phyloP scores from a whole-genome alignment of 768 basidiomycete genomes.

The Pleurotus platypus region DNA sequence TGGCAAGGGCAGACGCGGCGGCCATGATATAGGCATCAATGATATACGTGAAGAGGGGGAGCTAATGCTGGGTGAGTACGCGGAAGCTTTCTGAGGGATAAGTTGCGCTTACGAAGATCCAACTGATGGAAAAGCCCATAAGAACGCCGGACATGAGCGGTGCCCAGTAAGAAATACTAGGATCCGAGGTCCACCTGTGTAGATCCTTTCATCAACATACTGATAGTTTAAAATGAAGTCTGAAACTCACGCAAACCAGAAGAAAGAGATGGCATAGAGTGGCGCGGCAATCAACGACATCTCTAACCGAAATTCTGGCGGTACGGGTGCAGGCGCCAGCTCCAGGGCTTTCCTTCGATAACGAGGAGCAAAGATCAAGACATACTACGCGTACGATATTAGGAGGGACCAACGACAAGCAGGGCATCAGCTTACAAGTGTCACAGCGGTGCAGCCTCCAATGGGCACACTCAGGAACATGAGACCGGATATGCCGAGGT shows the following conservation, averaged over 20 bases:
- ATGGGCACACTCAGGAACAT: conserved; percentile 60
- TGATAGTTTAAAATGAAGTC: too few species aligned
- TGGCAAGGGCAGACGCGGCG: conserved; percentile 56
- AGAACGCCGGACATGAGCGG: conserved; percentile 47
- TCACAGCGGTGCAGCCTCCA: conserved; percentile 43
- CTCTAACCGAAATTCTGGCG: conserved; percentile 57
- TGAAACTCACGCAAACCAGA: conserved; percentile 55
- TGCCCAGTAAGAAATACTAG: conserved; percentile 47
- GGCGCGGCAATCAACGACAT: conserved; percentile 49
- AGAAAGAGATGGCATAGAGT: conserved; percentile 49
- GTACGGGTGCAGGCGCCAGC: conserved; percentile 47
- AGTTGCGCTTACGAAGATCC: conserved; percentile 46
- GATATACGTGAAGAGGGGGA: conserved; percentile 56
- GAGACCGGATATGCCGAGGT: conserved; percentile 50
- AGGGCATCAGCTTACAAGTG: conserved; percentile 29
- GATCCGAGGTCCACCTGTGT: conserved; percentile 57
- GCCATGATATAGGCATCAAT: conserved; percentile 55
- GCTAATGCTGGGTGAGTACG: conserved; percentile 22
- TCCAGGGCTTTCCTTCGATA: conserved; percentile 41
- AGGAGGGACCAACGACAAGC: neutral
- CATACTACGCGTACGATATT: conserved; percentile 29
- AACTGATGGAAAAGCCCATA: conserved; percentile 50
- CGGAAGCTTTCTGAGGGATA: neutral
- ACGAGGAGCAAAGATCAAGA: conserved; percentile 43
- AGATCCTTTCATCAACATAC: too few species aligned